A percentile compares a stretch with the other conserved stretches of the same genome.
Evolutionary conservation across 139 green algal genomes (phyloP).

Genomic region (Marvania coccoides): DNA sequence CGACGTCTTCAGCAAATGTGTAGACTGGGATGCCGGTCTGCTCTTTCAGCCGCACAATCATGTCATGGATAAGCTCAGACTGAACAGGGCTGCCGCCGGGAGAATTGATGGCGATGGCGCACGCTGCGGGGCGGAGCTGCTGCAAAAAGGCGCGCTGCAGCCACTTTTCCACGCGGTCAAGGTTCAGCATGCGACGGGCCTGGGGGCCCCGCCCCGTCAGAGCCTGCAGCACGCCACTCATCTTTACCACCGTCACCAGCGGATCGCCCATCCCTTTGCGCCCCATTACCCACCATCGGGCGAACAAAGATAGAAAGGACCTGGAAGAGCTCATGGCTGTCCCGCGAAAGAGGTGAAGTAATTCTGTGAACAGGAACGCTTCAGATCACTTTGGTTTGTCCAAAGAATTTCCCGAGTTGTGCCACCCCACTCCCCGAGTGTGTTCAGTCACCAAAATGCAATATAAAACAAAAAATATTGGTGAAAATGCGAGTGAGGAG

Average conservation of each 20-base stretch:
- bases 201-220: conserved; percentile 1
- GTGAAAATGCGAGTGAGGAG: too few species aligned
- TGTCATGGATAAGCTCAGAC: conserved; percentile 21
- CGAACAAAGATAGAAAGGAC: background rate
- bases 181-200: conserved; percentile 18
- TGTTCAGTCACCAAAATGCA: too few species aligned
- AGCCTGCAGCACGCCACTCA: conserved; percentile 14
- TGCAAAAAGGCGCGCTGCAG: conserved; percentile 27
- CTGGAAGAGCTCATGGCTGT: too few species aligned
- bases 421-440: too few species aligned
- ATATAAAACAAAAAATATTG: too few species aligned
- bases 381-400: too few species aligned
- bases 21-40: conserved; percentile 24
- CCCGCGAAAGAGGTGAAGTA: too few species aligned
- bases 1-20: conserved; percentile 42
- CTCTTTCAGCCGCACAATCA: conserved; percentile 18
- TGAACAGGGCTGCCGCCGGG: conserved; percentile 30
- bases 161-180: conserved; percentile 30
- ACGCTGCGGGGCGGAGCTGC: conserved; percentile 11
- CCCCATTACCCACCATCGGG: conserved; percentile 17
- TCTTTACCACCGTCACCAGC: conserved; percentile 20
- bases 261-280: conserved; percentile 10
- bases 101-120: conserved; percentile 34
- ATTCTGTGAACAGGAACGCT: too few species aligned
- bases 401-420: too few species aligned